Percentiles rank a stretch among this genome's conserved stretches.
Conservation (phyloP, 108 stramenopile genomes). For the Fragilaria radians region DNA sequence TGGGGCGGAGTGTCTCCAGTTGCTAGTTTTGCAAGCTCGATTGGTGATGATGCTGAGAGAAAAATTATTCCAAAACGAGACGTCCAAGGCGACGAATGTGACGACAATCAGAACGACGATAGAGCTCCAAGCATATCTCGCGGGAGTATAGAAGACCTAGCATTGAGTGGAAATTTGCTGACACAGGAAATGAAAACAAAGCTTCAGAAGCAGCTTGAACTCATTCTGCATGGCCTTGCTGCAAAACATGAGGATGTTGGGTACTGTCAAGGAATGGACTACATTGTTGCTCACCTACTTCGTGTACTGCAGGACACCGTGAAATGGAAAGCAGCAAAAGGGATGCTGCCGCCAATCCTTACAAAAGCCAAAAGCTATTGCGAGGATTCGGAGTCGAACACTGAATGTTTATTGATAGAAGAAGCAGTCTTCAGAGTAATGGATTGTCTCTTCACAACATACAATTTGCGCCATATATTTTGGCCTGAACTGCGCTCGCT, state of each 20-base stretch:
- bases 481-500: constrained; percentile 84
- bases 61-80: neutral
- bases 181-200: constrained; percentile 66
- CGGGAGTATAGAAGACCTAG: constrained; percentile 37
- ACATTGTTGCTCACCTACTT: constrained; percentile 83
- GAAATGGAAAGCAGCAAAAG: constrained; percentile 46
- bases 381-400: constrained; percentile 18
- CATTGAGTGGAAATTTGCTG: constrained; percentile 65
- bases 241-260: constrained; percentile 74
- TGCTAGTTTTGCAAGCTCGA: constrained; percentile 34
- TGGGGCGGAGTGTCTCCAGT: constrained; percentile 79
- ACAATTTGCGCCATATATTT: constrained; percentile 81
- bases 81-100: neutral
- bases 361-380: neutral
- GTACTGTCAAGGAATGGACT: constrained; percentile 91
- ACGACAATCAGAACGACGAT: neutral
- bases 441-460: constrained; percentile 72
- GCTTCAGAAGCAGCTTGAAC: constrained; percentile 72
- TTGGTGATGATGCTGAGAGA: neutral
- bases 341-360: constrained; percentile 36
- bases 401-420: constrained; percentile 59
- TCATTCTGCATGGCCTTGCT: constrained; percentile 73
- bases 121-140: neutral
- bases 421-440: constrained; percentile 73
- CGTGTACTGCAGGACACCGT: constrained; percentile 82